Evolutionary conservation across 2,329 filamentous ascomycete genomes (phyloP), one percentile per base, ranked within the genome.

Genomic region (Colletotrichum higginsianum): DNA sequence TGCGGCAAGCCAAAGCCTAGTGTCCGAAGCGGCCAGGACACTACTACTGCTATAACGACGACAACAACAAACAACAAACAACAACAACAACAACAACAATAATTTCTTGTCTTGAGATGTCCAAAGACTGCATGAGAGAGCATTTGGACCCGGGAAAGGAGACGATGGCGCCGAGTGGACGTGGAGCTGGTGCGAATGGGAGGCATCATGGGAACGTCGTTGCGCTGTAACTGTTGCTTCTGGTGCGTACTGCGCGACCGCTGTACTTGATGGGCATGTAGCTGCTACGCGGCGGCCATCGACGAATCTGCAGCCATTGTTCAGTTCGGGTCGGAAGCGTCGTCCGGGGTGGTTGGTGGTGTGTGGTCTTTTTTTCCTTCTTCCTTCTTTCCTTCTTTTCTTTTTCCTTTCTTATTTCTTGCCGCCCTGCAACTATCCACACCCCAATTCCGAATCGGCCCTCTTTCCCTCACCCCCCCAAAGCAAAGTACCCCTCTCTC

Each of bases 391-490:
- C n/a, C 6, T 64, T 58, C 11, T 56, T 55, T 61, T 26, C 49
- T 38, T 44, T 38, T 63, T 21, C 26, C 35, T 26, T 60, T 61
- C 52, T 42, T 23, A 26, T 58, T 56, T 47, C 47, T 71, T 18
- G 47, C 66, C 50, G 65, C 49, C 57, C 66, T 72, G 70, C 61
- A 66, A 52, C 55, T 61, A 66, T 56, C 70, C 70, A 72, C 70
- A 63, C 55, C 26, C 44, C 56, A 46, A 61, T 44, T 69, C 53
- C 50, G 57, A 62, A 23, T 38, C 49, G 44, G 60, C 56, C 40
- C 30, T 35, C 30, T 35, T 35, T 35, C 30, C 8, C 30, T 35
- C 30, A 9, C 8, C 30, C 30, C 30, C 30, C 58, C 40, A 47
- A 46, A 66, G 61, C 11, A 38, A 56, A 56, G 2, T 13, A 40